Conservation (phyloP, 257 asterid species). For the Cinchona pubescens region DNA sequence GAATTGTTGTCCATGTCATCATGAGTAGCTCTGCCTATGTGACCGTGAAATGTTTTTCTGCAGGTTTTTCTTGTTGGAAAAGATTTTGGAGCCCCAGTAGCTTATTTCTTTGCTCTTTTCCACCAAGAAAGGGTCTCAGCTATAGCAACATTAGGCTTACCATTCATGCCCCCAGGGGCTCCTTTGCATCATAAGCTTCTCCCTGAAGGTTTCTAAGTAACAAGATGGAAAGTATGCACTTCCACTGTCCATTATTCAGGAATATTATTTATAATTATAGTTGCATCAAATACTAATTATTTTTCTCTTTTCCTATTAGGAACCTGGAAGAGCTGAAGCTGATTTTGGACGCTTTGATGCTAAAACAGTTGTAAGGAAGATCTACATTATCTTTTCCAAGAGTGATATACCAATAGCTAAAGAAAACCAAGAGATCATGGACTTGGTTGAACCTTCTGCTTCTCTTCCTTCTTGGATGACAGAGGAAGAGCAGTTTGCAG, state of each 20-base stretch:
- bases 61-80: constrained; percentile 72
- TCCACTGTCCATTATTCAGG: not conserved
- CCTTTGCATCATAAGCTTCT: constrained; percentile 24
- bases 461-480: constrained; percentile 74
- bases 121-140: constrained; percentile 56
- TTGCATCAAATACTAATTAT: not conserved
- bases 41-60: not conserved
- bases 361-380: constrained; percentile 62
- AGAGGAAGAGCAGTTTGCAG: constrained; percentile 59
- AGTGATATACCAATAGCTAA: constrained; percentile 60
- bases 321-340: constrained; percentile 81
- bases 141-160: constrained; percentile 56
- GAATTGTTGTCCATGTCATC: not conserved
- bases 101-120: constrained; percentile 46
- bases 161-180: constrained; percentile 48
- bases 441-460: constrained; percentile 53
- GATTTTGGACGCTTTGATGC: constrained; percentile 75
- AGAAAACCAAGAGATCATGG: constrained; percentile 76
- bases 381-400: constrained; percentile 64
- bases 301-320: constrained; percentile 31
- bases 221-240: constrained; percentile 61
- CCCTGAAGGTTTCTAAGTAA: constrained; percentile 71
- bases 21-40: no score
- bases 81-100: constrained; percentile 62
- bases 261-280: not conserved